Conservation (phyloP, 306 rosid species). For the Cucumis sativus region DNA sequence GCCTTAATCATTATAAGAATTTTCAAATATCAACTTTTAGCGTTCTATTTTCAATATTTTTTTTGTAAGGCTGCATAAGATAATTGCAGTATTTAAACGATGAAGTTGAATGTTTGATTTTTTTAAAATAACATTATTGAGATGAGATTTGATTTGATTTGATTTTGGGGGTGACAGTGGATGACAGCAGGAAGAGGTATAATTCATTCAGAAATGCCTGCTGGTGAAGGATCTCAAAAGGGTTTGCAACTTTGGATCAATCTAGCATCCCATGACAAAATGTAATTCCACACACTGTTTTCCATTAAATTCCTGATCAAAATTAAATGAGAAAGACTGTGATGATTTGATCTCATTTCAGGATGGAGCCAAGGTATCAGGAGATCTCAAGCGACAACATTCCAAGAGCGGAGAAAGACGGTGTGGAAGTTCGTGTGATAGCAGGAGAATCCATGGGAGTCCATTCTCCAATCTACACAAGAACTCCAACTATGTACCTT, state of each 20-base stretch:
- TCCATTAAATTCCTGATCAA: not conserved
- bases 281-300: conserved; percentile 22
- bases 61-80: too few species aligned
- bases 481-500: conserved; percentile 79
- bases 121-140: not conserved
- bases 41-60: too few species aligned
- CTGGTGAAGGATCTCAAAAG: conserved; percentile 53
- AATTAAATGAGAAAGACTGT: not conserved
- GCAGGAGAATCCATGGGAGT: conserved; percentile 92
- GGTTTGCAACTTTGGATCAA: conserved; percentile 96
- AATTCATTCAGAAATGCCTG: conserved; percentile 96
- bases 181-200: conserved; percentile 99
- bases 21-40: not conserved
- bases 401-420: conserved; percentile 46
- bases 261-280: conserved; percentile 58
- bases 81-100: too few species aligned
- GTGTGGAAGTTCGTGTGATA: conserved; percentile 62
- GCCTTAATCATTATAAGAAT: too few species aligned
- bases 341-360: not conserved
- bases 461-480: conserved; percentile 58
- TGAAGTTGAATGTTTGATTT: too few species aligned
- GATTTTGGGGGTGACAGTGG: conserved; percentile 39
- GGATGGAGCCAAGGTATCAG: conserved; percentile 87
- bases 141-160: not conserved
- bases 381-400: conserved; percentile 60